Conservation (phyloP, 805 yeast species). For the Wickerhamiella qilinensis region DNA sequence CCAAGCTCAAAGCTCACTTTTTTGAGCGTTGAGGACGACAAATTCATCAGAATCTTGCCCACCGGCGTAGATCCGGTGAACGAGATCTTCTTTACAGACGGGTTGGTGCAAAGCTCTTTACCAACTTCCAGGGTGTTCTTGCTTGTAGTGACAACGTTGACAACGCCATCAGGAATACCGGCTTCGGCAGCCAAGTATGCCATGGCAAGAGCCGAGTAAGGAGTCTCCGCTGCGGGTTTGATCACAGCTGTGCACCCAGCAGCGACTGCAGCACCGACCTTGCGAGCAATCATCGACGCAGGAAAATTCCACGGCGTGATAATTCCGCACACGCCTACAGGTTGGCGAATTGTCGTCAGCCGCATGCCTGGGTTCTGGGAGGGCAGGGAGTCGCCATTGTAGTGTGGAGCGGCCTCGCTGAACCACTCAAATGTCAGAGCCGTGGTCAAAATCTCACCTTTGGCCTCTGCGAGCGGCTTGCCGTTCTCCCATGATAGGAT, state of each 20-base stretch:
- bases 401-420: constrained; percentile 56
- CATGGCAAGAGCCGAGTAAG: constrained; percentile 54
- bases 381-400: constrained; percentile 50
- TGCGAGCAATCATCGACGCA: constrained; percentile 59
- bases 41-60: constrained; percentile 50
- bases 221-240: constrained; percentile 67
- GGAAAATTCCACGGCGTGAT: constrained; percentile 82
- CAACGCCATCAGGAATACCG: constrained; percentile 54
- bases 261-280: constrained; percentile 61
- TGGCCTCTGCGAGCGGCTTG: constrained; percentile 53
- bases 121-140: constrained; percentile 30
- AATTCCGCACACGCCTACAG: constrained; percentile 70
- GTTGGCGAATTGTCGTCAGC: constrained; percentile 48
- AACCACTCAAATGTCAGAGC: constrained; percentile 83
- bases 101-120: constrained; percentile 37
- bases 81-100: constrained; percentile 45
- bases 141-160: constrained; percentile 40
- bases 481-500: constrained; percentile 60
- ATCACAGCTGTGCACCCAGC: constrained; percentile 66
- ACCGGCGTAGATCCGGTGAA: constrained; percentile 69
- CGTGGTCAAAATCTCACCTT: constrained; percentile 50
- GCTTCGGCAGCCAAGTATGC: constrained; percentile 46
- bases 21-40: constrained; percentile 44
- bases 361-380: constrained; percentile 32
- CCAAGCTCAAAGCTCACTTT: constrained; percentile 62